A percentile compares a stretch with the other conserved stretches of the same genome.
These are phyloP conservation scores for Fraxinus greggii DNA, from an alignment of 305 asterid genomes.

Conservation along the genomic window DNA sequence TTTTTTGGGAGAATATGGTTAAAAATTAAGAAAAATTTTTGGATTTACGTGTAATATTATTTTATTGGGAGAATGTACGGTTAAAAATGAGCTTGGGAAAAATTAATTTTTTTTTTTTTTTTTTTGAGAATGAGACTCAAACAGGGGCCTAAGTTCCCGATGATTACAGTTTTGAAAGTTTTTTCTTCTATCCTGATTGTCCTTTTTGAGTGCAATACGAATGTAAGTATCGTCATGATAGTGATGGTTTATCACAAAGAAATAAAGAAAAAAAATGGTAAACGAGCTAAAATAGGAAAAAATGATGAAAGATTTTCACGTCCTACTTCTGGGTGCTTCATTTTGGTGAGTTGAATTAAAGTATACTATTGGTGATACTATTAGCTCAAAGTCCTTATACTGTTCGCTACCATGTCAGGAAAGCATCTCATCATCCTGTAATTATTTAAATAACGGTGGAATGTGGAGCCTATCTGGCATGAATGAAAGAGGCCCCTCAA, in stretches of 20 bases:
- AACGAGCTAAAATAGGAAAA: background rate
- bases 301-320: background rate
- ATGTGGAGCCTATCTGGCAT: constrained; percentile 59
- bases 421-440: constrained; percentile 63
- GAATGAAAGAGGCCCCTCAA: constrained; percentile 55
- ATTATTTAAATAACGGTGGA: constrained; percentile 70
- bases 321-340: background rate
- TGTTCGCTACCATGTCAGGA: constrained; percentile 41
- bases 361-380: background rate
- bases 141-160: too few relatives aligned
- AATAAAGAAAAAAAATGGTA: background rate
- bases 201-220: background rate
- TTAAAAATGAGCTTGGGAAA: background rate
- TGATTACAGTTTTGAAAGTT: background rate
- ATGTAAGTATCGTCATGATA: background rate
- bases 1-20: background rate
- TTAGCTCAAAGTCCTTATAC: background rate
- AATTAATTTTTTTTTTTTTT: too few relatives aligned
- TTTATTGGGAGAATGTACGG: background rate
- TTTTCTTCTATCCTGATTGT: background rate
- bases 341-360: background rate
- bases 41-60: background rate
- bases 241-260: background rate
- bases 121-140: too few relatives aligned
- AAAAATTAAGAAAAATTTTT: background rate